Conservation (phyloP, 1,139 yeast genomes). For the Debaryomyces coudertii region DNA sequence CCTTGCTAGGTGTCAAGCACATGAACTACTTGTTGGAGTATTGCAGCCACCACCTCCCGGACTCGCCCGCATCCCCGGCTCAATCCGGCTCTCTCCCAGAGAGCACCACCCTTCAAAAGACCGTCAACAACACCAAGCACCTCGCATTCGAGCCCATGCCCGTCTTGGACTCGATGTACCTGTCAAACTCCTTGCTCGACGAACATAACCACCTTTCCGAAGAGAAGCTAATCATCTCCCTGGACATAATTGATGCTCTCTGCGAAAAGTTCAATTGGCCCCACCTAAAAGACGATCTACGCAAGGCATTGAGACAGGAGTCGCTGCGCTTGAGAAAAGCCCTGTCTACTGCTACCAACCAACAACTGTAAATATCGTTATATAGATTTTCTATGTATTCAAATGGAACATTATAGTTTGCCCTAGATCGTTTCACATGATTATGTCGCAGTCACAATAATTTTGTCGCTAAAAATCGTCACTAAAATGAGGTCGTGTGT, state of each 20-base stretch:
- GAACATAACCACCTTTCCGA: slow-evolving; percentile 15
- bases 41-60: background rate
- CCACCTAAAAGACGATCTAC: slow-evolving; percentile 42
- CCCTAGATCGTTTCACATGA: slow-evolving; percentile 8
- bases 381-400: background rate
- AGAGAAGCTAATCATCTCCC: slow-evolving; percentile 35
- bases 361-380: slow-evolving; percentile 5
- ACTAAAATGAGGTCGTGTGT: slow-evolving; percentile 2
- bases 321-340: slow-evolving; percentile 23
- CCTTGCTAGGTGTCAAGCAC: slow-evolving; percentile 75
- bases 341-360: background rate
- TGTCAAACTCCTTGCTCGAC: slow-evolving; percentile 6
- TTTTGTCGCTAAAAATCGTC: background rate
- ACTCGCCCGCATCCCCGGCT: slow-evolving; percentile 8
- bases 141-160: slow-evolving; percentile 25
- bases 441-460: background rate
- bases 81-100: slow-evolving; percentile 13
- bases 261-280: slow-evolving; percentile 33
- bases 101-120: slow-evolving; percentile 13
- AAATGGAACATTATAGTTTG: background rate
- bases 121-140: slow-evolving; percentile 26
- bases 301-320: slow-evolving; percentile 55
- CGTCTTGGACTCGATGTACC: slow-evolving; percentile 25
- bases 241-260: slow-evolving; percentile 36
- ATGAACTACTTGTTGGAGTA: slow-evolving; percentile 51